Evolutionary conservation across 164 flowering plant genomes (phyloP), one percentile per base, ranked within the genome.

Genomic region (Macadamia integrifolia): DNA sequence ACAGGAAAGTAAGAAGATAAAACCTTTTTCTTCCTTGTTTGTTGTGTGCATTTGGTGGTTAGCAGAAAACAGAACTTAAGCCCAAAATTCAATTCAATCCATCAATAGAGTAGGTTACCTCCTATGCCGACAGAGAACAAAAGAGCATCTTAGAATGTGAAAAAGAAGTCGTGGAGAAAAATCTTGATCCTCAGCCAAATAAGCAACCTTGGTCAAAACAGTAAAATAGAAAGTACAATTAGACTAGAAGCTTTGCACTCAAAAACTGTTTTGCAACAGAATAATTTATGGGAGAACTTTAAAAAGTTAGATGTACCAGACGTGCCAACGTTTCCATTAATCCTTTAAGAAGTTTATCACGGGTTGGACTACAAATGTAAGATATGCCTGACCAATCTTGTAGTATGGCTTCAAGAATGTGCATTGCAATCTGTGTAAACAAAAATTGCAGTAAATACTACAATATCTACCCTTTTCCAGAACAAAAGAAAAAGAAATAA

Each of bases 151-250:
- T 52, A 83, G 69, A 40, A 79, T 71, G 67, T 83, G 81, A 72
- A 79, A 83, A 46, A 83, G 76, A 31, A 83, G 74, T 8, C 83
- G 79, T 14, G 86, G 84, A 43, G 79, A 79, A 64, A 67, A 68
- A 50, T 73, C 75, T 75, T 78, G 71, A 18, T 73, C 42, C 49
- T 60, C 58, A 49, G 74, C 79, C 61, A 81, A 66, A 58, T 59
- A 31, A 15, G 32, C 9, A 43, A 74, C 77, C 82, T 83, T 46
- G 13, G 9, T 61, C 23, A n/a, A 35, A 23, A 50, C 11, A 56
- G 48, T 8, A 43, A 10, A 44, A 8, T 23, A 35, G 10, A 18
- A 6, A 35, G 4, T 6, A 58, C 55, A 10, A 32, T 59, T 1
- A 23, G 52, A 18, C 28, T 62, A 30, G 12, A 60, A 61, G 57